A percentile compares a stretch with the other conserved stretches of the same genome.
Evolutionary conservation across 164 flowering plant species (phyloP).

Genomic region (Brasenia schreberi): DNA sequence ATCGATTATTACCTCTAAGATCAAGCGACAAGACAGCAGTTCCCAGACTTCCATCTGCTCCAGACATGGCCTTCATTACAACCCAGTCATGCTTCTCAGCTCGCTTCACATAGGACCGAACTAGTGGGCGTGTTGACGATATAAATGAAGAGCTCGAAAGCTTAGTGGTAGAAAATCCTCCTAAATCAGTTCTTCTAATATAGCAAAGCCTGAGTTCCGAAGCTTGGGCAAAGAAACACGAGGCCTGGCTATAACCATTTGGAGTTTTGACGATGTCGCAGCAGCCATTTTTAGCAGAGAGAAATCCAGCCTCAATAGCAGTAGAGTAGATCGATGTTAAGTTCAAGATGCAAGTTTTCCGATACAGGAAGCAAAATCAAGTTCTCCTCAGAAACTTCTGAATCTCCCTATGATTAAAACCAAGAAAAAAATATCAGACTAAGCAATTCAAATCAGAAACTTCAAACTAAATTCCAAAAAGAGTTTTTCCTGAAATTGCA

Average conservation of each 20-base stretch:
- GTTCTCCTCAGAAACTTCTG: too few relatives aligned
- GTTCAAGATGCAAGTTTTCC: too few relatives aligned
- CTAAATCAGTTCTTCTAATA: slow-evolving; percentile 4
- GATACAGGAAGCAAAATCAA: too few relatives aligned
- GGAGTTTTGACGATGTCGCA: slow-evolving; percentile 39
- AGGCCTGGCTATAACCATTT: slow-evolving; percentile 37
- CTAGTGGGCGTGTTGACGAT: slow-evolving; percentile 25
- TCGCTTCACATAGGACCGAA: slow-evolving; percentile 21
- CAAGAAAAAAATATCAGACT: too few relatives aligned
- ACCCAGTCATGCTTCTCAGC: slow-evolving; percentile 16
- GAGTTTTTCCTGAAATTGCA: too few relatives aligned
- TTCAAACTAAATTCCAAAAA: too few relatives aligned
- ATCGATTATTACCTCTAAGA: slow-evolving; percentile 43
- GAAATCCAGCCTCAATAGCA: neutral
- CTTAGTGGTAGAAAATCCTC: slow-evolving; percentile 21
- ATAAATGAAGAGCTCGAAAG: slow-evolving; percentile 30
- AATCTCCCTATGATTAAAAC: too few relatives aligned
- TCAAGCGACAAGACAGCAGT: slow-evolving; percentile 58
- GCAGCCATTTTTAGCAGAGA: slow-evolving; percentile 32
- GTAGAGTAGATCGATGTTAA: too few relatives aligned
- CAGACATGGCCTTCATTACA: slow-evolving; percentile 56
- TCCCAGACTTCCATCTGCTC: slow-evolving; percentile 31
- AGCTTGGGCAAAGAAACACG: slow-evolving; percentile 25
- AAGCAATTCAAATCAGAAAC: too few relatives aligned
- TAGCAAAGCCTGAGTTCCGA: slow-evolving; percentile 5